These are phyloP conservation scores for Apophysomyces sp. DNA, from an alignment of 371 early-diverging fungal species.

Conservation along the genomic window DNA sequence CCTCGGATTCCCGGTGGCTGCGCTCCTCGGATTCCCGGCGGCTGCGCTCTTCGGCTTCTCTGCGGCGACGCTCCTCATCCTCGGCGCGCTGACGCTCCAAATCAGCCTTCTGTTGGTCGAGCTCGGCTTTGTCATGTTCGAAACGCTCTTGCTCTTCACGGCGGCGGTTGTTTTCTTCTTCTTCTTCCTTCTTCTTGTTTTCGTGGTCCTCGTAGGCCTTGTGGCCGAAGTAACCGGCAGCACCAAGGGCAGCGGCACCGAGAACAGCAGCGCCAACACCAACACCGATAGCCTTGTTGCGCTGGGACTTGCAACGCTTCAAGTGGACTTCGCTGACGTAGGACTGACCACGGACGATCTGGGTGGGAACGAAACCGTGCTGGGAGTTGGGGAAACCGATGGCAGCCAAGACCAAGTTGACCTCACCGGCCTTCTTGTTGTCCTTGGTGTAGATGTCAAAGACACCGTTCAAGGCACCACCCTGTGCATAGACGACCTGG, in stretches of 20 bases:
- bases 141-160: slow-evolving; percentile 26
- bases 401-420: slow-evolving; percentile 50
- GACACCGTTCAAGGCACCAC: slow-evolving; percentile 45
- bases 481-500: slow-evolving; percentile 51
- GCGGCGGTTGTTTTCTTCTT: slow-evolving; percentile 18
- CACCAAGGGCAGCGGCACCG: slow-evolving; percentile 47
- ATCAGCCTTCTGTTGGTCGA: slow-evolving; percentile 24
- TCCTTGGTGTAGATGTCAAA: slow-evolving; percentile 49
- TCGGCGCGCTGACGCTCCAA: slow-evolving; percentile 23
- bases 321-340: slow-evolving; percentile 49
- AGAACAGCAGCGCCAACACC: slow-evolving; percentile 48
- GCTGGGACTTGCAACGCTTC: slow-evolving; percentile 47
- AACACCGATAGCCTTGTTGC: slow-evolving; percentile 44
- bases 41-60: slow-evolving; percentile 27
- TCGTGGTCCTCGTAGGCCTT: slow-evolving; percentile 45
- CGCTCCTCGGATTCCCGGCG: slow-evolving; percentile 19
- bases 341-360: slow-evolving; percentile 46
- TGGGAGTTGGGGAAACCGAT: slow-evolving; percentile 50
- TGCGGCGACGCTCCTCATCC: slow-evolving; percentile 14
- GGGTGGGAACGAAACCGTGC: slow-evolving; percentile 13
- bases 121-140: slow-evolving; percentile 23
- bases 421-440: slow-evolving; percentile 47
- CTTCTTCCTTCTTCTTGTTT: slow-evolving; percentile 32
- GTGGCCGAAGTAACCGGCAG: slow-evolving; percentile 54
- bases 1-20: no score